A percentile compares a stretch with the other conserved stretches of the same genome.
Conservation (phyloP, 768 basidiomycete genomes). For the Lyophyllum shimeji region DNA sequence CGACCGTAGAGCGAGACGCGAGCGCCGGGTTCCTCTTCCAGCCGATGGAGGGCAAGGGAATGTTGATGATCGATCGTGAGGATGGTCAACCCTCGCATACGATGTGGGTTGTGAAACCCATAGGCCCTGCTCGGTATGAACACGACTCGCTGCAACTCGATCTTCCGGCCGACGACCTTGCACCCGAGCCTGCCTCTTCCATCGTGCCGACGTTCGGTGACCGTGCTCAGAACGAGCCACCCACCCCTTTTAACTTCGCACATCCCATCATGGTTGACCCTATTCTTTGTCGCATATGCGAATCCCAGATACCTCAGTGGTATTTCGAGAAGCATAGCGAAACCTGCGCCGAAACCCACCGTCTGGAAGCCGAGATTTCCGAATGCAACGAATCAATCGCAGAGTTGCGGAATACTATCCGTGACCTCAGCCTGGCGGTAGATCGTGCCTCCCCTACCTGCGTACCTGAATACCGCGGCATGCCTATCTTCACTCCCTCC, state of each 20-base stretch:
- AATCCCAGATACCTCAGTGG: slow-evolving; percentile 96
- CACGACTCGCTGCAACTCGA: slow-evolving; percentile 62
- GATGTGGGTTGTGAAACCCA: slow-evolving; percentile 96
- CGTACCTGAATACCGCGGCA: slow-evolving; percentile 82
- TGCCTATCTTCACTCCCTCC: slow-evolving; percentile 78
- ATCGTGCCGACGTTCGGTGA: slow-evolving; percentile 37
- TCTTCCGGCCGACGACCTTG: slow-evolving; percentile 50
- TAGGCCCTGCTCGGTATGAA: slow-evolving; percentile 68
- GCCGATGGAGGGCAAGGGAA: slow-evolving; percentile 96
- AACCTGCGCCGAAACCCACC: slow-evolving; percentile 94
- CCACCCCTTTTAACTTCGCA: slow-evolving; percentile 72
- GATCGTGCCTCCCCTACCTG: slow-evolving; percentile 70
- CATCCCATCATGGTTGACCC: slow-evolving; percentile 78
- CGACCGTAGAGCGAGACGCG: slow-evolving; percentile 57
- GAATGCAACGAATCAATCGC: slow-evolving; percentile 92
- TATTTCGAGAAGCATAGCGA: slow-evolving; percentile 99
- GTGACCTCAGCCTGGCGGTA: slow-evolving; percentile 70
- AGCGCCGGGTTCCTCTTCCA: slow-evolving; percentile 60
- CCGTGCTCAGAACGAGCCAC: slow-evolving; percentile 40
- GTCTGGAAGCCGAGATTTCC: slow-evolving; percentile 90
- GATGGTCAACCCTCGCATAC: slow-evolving; percentile 89
- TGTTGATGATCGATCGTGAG: slow-evolving; percentile 96
- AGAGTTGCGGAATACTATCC: slow-evolving; percentile 85
- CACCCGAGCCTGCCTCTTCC: slow-evolving; percentile 39
- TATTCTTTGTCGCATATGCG: slow-evolving; percentile 97